Percentiles rank a stretch among this genome's conserved stretches.
These are phyloP conservation scores for Esteya vermicola DNA, from an alignment of 2,329 filamentous ascomycete genomes.

Conservation along the genomic window DNA sequence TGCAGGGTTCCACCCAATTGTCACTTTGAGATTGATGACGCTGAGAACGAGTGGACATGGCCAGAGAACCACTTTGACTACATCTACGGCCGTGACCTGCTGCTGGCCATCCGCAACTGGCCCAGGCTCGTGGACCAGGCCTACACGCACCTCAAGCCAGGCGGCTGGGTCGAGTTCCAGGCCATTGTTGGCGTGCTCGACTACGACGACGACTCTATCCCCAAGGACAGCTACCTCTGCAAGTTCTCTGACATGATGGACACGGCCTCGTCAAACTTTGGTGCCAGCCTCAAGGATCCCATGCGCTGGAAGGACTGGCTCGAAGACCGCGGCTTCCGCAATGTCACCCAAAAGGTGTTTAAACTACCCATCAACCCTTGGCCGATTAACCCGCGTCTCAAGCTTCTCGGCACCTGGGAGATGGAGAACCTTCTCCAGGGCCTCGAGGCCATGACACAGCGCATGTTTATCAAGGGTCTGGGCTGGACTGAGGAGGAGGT, in stretches of 20 bases:
- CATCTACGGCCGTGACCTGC: slow-evolving; percentile 17
- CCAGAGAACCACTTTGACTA: slow-evolving; percentile 21
- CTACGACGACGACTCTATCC: slow-evolving; percentile 10
- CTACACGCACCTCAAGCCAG: slow-evolving; percentile 16
- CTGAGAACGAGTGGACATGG: slow-evolving; percentile 21
- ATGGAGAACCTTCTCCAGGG: slow-evolving; percentile 7
- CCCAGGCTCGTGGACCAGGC: slow-evolving; percentile 23
- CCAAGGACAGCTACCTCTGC: slow-evolving; percentile 4
- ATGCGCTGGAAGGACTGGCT: slow-evolving; percentile 9
- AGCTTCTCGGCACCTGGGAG: slow-evolving; percentile 12
- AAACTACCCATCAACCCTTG: slow-evolving; percentile 11
- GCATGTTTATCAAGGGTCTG: slow-evolving; percentile 5
- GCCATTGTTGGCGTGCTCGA: slow-evolving; percentile 3
- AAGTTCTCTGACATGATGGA: slow-evolving; percentile 5
- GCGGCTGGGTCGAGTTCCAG: slow-evolving; percentile 11
- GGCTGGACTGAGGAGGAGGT: slow-evolving; percentile 11
- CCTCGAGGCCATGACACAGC: slow-evolving; percentile 11
- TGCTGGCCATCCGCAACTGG: slow-evolving; percentile 11
- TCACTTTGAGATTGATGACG: slow-evolving; percentile 22
- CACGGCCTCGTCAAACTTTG: slow-evolving; percentile 4
- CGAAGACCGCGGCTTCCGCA: slow-evolving; percentile 10
- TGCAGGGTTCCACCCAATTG: slow-evolving; percentile 20
- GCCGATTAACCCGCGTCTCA: slow-evolving; percentile 12
- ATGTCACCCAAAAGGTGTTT: slow-evolving; percentile 8
- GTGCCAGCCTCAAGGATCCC: slow-evolving; percentile 10